Base-by-base conservation (phyloP, 345 rosid species). In the Chamaenerion angustifolium region DNA sequence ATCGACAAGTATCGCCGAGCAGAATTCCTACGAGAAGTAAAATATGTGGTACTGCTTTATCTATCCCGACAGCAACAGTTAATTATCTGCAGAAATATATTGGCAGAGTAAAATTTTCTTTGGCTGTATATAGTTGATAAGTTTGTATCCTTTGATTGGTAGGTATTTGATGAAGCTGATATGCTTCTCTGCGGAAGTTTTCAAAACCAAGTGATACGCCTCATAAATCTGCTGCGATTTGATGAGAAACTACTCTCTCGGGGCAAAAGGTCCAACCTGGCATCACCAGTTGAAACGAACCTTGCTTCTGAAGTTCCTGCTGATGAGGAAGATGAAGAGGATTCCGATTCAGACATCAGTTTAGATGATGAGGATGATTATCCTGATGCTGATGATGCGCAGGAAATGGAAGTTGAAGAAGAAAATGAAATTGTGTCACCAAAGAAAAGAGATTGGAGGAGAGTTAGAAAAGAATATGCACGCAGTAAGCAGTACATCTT, bases 101-200 rank as follows among this genome's bases (percentile, higher is more conserved):
- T 21, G 31, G 56, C 19, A 41, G 15, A 15, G 27, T 27, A 13
- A 46, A 16, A 12, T 17, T 48, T 49, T 12, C 16, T 18, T 13
- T 43, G 9, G 31, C 47, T n/a, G 43, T 19, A 48, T 45, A 8
- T 19, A 17, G 57, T 18, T 49, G 49, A 16, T 48, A 10, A 14
- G 15, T 46, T 23, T 25, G 10, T 48, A 41, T 37, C 7, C 51
- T 50, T 51, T 60, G 17, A 51, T 56, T 67, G 68, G 57, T 70
- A 90, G 95, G 98, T 90, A 19, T 80, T 87, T 59, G 98, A 90
- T 78, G 98, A 90, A 72, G 98, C 96, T 19, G 98, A 87, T 64
- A 82, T 92, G 98, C 96, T 92, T 66, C 81, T 92, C 16, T 74
- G 83, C 16, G 95, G 96, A 52, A 71, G 95, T 66, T 92, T 92